Conservation (phyloP, 129 eudicot species). For the Flaveria linearis region DNA sequence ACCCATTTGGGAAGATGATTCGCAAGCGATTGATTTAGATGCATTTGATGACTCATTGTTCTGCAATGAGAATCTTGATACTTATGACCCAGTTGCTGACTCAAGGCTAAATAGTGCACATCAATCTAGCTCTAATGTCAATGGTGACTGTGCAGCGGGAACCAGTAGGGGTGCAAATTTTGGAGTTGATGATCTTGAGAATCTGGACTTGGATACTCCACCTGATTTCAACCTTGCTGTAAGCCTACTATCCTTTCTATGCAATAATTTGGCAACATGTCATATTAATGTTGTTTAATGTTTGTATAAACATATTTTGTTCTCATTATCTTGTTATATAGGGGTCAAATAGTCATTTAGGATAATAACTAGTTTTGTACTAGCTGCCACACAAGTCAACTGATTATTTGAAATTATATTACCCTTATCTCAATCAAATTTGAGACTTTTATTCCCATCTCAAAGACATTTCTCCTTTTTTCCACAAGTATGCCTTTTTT, state of each 20-base stretch:
- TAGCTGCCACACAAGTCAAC: background rate
- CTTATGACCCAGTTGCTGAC: slow-evolving; percentile 33
- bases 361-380: background rate
- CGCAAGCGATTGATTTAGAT: slow-evolving; percentile 46
- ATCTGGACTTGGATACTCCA: slow-evolving; percentile 70
- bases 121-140: slow-evolving; percentile 21
- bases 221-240: slow-evolving; percentile 69
- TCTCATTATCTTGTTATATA: background rate
- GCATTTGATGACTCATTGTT: slow-evolving; percentile 41
- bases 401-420: background rate
- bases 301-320: background rate
- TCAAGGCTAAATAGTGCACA: slow-evolving; percentile 31
- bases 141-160: slow-evolving; percentile 17
- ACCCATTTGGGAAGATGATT: slow-evolving; percentile 51
- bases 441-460: background rate
- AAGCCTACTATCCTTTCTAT: slow-evolving; percentile 35
- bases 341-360: background rate
- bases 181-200: slow-evolving; percentile 59
- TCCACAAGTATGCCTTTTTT: background rate
- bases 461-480: background rate
- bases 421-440: background rate
- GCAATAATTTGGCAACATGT: background rate
- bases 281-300: background rate
- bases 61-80: slow-evolving; percentile 57
- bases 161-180: slow-evolving; percentile 31